Evolutionary conservation across 345 rosid genomes (phyloP).

Genomic region (Lumnitzera racemosa): DNA sequence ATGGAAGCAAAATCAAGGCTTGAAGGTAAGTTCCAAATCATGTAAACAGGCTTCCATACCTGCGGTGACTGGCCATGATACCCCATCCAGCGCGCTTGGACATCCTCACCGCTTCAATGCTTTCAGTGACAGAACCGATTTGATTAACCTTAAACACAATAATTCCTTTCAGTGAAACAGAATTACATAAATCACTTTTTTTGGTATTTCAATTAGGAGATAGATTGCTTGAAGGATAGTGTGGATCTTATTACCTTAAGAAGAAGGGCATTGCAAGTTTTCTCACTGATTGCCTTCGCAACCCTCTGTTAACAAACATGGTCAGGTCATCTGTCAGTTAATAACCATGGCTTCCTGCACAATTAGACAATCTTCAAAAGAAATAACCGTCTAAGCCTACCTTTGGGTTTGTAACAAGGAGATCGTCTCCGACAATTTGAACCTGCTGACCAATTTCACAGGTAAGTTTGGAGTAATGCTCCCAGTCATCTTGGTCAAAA

Average conservation of each 20-base stretch:
- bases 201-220: too few species aligned
- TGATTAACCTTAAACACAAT: conserved; percentile 65
- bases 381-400: conserved; percentile 12
- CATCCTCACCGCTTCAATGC: conserved; percentile 97
- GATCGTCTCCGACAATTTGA: conserved; percentile 70
- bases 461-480: conserved; percentile 44
- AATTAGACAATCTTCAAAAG: background rate
- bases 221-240: too few species aligned
- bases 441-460: conserved; percentile 49
- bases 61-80: conserved; percentile 94
- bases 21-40: too few species aligned
- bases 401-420: conserved; percentile 67
- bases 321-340: background rate
- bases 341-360: background rate
- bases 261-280: conserved; percentile 90
- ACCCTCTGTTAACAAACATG: conserved; percentile 48
- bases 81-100: conserved; percentile 98
- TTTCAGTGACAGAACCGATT: conserved; percentile 95
- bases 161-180: too few species aligned
- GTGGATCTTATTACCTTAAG: conserved; percentile 49
- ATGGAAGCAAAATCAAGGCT: too few species aligned
- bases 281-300: conserved; percentile 77
- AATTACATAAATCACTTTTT: too few species aligned
- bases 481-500: conserved; percentile 77
- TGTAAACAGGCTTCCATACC: conserved; percentile 9